Base-by-base conservation (phyloP, 2,329 filamentous ascomycete genomes). In the Emmonsiellopsis sp. region DNA sequence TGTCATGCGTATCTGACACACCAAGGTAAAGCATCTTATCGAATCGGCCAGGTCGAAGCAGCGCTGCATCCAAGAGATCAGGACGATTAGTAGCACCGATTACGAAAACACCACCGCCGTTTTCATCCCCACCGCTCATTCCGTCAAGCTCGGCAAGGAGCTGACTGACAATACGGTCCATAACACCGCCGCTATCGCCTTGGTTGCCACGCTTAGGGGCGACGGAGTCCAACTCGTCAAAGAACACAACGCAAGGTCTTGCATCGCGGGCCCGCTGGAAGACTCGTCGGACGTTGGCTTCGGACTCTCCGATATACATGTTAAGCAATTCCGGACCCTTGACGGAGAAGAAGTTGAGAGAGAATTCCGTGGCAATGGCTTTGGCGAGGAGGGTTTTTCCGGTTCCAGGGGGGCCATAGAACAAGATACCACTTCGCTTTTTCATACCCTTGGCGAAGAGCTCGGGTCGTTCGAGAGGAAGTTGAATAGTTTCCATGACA, bases 241-340 rank as follows among this genome's bases (percentile, higher is more conserved):
- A 82, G 85, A 98, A 98, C 64, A 98, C 93, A 57, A 98, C 88
- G 66, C 94, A 98, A 74, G 93, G 93, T 63, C 93, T 92, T 56
- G 94, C 93, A 59, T 93, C 94, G 69, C 93, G 88, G 61, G 93
- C 93, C 83, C 97, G 98, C 82, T 98, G 93, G 73, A 98, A 98
- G 65, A 98, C 97, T 71, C 97, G 93, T 69, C 93, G 88, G 61
- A 98, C 97, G 77, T 98, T 98, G 83, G 89, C 95, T 77, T 98
- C 94, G 53, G 93, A 98, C 77, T 98, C 93, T 84, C 93, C 93
- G 68, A 98, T 97, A 92, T 93, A 98, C 93, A 98, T 98, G 72
- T 90, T 96, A 63, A 98, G 84, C 65, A 98, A 80, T 73, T 98
- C 93, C 55, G 93, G 94, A 56, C 93, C 93, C 83, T 98, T 98